Evolutionary conservation across 1,284 basidiomycete genomes (phyloP).

Genomic region (Exsudoporus floridanus): DNA sequence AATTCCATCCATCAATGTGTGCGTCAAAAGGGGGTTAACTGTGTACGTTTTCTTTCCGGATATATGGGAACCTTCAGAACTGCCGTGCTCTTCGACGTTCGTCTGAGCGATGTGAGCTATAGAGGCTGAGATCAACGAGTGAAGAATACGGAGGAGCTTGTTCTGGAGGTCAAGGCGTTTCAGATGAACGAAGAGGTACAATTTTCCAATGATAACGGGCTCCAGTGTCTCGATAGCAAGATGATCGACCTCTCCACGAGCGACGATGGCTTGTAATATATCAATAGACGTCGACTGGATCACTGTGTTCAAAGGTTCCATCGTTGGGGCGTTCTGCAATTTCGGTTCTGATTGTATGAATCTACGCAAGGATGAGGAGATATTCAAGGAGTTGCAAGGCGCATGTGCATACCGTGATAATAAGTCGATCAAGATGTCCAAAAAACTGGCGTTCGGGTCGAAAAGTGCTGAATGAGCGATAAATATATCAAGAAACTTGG

Average conservation of each 20-base stretch:
- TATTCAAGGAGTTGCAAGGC: not conserved
- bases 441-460: constrained; percentile 62
- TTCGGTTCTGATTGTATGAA: constrained; percentile 76
- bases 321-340: constrained; percentile 43
- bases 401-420: constrained; percentile 58
- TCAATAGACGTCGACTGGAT: constrained; percentile 80
- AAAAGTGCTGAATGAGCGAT: constrained; percentile 46
- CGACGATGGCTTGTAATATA: constrained; percentile 77
- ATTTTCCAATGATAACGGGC: constrained; percentile 68
- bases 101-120: constrained; percentile 29
- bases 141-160: constrained; percentile 89
- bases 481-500: constrained; percentile 11
- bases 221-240: constrained; percentile 65
- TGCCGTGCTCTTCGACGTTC: constrained; percentile 32
- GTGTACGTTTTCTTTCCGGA: constrained; percentile 39
- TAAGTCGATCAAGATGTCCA: constrained; percentile 71
- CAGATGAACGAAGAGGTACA: constrained; percentile 73
- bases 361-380: constrained; percentile 39
- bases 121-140: constrained; percentile 75
- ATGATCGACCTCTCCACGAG: constrained; percentile 73
- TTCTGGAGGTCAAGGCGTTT: constrained; percentile 82
- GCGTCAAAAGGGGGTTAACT: constrained; percentile 70
- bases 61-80: constrained; percentile 28
- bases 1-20: constrained; percentile 81
- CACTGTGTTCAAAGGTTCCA: constrained; percentile 60